phyloP scores from a whole-genome alignment of 179 eudicot species.

The Silene coronaria region DNA sequence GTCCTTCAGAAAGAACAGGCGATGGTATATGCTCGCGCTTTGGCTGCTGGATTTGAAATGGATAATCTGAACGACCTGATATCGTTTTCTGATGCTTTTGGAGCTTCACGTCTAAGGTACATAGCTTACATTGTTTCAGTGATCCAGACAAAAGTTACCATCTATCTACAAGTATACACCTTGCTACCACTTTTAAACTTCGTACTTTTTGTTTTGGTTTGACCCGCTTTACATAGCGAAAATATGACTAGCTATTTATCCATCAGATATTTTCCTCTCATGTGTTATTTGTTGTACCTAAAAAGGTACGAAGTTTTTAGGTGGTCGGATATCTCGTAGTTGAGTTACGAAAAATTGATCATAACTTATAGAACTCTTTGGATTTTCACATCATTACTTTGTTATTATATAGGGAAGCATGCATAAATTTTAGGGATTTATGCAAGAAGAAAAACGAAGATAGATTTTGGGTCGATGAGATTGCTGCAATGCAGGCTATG shows the following conservation, averaged over 20 bases:
- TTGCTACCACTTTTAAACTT: too few relatives aligned
- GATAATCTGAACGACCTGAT: constrained; percentile 57
- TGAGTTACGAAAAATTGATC: neutral
- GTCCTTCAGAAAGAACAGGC: constrained; percentile 78
- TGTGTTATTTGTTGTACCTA: too few relatives aligned
- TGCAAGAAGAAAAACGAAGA: constrained; percentile 72
- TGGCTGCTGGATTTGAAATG: constrained; percentile 74
- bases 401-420: constrained; percentile 56
- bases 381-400: constrained; percentile 12
- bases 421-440: constrained; percentile 60
- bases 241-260: too few relatives aligned
- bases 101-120: constrained; percentile 82
- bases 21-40: constrained; percentile 85
- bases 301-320: too few relatives aligned
- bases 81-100: constrained; percentile 69
- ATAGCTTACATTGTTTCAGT: neutral
- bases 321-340: too few relatives aligned
- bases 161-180: too few relatives aligned
- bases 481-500: constrained; percentile 77
- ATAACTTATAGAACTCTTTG: neutral
- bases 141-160: neutral
- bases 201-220: too few relatives aligned
- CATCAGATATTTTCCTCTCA: too few relatives aligned
- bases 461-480: constrained; percentile 72
- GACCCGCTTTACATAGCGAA: too few relatives aligned